Percentiles rank a stretch among this genome's conserved stretches.
These are phyloP conservation scores for Gossypium trilobum DNA, from an alignment of 441 rosid genomes.

Conservation along the genomic window DNA sequence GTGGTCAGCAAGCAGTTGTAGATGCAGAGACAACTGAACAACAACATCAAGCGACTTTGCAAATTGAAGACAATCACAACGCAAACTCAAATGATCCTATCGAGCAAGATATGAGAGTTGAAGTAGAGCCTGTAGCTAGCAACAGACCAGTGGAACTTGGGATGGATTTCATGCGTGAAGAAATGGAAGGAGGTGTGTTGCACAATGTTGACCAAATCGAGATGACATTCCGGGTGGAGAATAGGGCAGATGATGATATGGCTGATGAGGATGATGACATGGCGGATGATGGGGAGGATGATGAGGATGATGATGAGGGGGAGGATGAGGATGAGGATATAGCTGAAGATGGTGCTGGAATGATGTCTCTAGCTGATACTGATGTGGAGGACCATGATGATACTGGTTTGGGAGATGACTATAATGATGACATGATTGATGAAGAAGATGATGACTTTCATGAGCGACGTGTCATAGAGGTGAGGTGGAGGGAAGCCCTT, in stretches of 20 bases:
- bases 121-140: constrained; percentile 42
- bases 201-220: constrained; percentile 62
- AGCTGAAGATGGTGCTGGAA: constrained; percentile 89
- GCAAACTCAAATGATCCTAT: constrained; percentile 37
- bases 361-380: constrained; percentile 90
- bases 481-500: constrained; percentile 91
- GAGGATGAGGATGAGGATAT: constrained; percentile 84
- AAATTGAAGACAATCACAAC: constrained; percentile 40
- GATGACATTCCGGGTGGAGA: constrained; percentile 72
- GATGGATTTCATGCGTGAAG: constrained; percentile 84
- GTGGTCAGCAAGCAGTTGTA: constrained; percentile 39
- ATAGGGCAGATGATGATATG: constrained; percentile 85
- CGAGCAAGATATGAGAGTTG: constrained; percentile 71
- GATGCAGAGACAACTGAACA: constrained; percentile 42
- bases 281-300: constrained; percentile 85
- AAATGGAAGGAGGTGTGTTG: constrained; percentile 60
- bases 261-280: constrained; percentile 91
- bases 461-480: constrained; percentile 83
- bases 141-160: constrained; percentile 55
- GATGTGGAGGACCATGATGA: constrained; percentile 96
- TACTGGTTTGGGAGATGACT: constrained; percentile 83
- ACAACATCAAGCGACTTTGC: constrained; percentile 41
- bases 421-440: constrained; percentile 86
- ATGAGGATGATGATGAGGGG: constrained; percentile 70
- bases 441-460: constrained; percentile 95